A percentile compares a stretch with the other conserved stretches of the same genome.
Conservation (phyloP, 257 asterid species). For the Solanum medicagineum region DNA sequence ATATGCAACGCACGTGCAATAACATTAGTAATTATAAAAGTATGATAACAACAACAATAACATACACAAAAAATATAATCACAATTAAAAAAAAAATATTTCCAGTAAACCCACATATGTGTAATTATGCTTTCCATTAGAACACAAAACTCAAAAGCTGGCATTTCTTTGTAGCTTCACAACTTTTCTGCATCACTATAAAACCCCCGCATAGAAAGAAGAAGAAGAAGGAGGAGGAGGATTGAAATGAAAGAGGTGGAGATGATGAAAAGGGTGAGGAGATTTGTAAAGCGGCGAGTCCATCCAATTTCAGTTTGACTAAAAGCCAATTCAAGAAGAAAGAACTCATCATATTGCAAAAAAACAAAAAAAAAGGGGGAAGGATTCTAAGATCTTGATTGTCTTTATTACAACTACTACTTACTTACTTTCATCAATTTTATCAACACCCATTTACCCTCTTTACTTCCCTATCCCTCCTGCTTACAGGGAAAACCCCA, state of each 20-base stretch:
- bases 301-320: background rate
- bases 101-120: too few relatives aligned
- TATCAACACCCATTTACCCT: background rate
- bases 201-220: background rate
- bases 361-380: too few relatives aligned
- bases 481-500: constrained; percentile 12
- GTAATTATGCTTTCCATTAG: background rate
- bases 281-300: background rate
- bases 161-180: too few relatives aligned
- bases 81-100: too few relatives aligned
- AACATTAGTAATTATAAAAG: too few relatives aligned
- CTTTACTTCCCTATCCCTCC: constrained; percentile 26
- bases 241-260: background rate
- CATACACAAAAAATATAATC: too few relatives aligned
- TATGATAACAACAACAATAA: too few relatives aligned
- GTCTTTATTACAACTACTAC: constrained; percentile 12
- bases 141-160: background rate
- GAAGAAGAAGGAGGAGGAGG: background rate
- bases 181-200: background rate
- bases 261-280: background rate
- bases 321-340: too few relatives aligned
- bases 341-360: too few relatives aligned
- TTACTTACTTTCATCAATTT: background rate
- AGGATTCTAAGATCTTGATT: constrained; percentile 10
- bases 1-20: too few relatives aligned